Percentiles rank a stretch among this genome's conserved stretches.
phyloP scores from a whole-genome alignment of 768 basidiomycete genomes.

The Suillus americanus region DNA sequence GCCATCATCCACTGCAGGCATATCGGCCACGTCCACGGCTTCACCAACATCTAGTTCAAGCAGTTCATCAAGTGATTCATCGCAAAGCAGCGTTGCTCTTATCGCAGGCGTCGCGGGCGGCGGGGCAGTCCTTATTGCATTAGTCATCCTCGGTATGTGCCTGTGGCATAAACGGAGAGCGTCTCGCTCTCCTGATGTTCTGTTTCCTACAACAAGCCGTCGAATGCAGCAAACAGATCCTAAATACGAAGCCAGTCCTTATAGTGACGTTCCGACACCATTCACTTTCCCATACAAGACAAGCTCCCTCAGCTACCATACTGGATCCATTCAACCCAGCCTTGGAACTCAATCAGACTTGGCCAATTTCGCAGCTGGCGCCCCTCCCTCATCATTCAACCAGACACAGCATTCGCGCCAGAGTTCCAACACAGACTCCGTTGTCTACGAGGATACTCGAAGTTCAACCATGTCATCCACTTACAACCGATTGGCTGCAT shows the following conservation, averaged over 20 bases:
- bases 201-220: slow-evolving; percentile 6
- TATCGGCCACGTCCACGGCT: too few species aligned
- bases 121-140: background rate
- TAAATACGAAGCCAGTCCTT: slow-evolving; percentile 17
- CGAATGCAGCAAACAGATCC: slow-evolving; percentile 40
- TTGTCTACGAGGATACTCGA: slow-evolving; percentile 11
- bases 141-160: background rate
- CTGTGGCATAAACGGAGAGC: background rate
- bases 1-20: background rate
- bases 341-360: slow-evolving; percentile 23
- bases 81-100: too few species aligned
- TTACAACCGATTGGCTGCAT: slow-evolving; percentile 47
- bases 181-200: background rate
- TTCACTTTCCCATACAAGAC: slow-evolving; percentile 31
- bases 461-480: slow-evolving; percentile 34
- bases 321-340: slow-evolving; percentile 25
- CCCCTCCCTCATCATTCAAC: background rate
- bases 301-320: slow-evolving; percentile 22
- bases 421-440: slow-evolving; percentile 18
- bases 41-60: too few species aligned
- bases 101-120: background rate
- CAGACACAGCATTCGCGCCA: slow-evolving; percentile 13
- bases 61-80: too few species aligned
- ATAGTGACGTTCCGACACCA: slow-evolving; percentile 20
- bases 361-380: background rate